Evolutionary conservation across 768 basidiomycete species (phyloP).

Genomic region (Collybiopsis luxurians): DNA sequence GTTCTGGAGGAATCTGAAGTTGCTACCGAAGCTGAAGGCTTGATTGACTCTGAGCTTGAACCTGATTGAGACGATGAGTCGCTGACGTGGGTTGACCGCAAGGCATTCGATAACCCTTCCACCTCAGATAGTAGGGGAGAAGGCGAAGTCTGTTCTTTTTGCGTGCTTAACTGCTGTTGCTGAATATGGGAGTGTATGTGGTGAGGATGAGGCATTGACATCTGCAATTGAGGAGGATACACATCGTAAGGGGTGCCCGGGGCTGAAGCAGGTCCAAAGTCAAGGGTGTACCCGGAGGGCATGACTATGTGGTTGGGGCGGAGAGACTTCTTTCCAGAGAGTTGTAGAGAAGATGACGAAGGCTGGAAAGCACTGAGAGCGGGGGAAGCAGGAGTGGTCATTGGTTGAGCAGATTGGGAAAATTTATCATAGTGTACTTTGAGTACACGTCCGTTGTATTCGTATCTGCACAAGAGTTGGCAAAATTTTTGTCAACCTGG

Average conservation of each 20-base stretch:
- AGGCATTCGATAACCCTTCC: slow-evolving; percentile 3
- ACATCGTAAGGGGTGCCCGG: slow-evolving; percentile 35
- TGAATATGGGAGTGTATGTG: slow-evolving; percentile 12
- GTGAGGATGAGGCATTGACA: slow-evolving; percentile 14
- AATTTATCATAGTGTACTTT: slow-evolving; percentile 94
- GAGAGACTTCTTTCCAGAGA: not conserved
- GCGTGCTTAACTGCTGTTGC: not conserved
- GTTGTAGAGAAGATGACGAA: slow-evolving; percentile 2
- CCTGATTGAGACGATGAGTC: slow-evolving; percentile 11
- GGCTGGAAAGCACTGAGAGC: slow-evolving; percentile 9
- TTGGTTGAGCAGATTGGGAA: slow-evolving; percentile 32
- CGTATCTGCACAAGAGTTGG: slow-evolving; percentile 63
- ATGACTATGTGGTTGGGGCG: slow-evolving; percentile 29
- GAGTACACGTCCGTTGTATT: slow-evolving; percentile 81
- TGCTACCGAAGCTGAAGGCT: slow-evolving; percentile 2
- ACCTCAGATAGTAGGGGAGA: slow-evolving; percentile 4
- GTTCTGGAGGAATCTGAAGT: slow-evolving; percentile 5
- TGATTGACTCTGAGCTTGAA: slow-evolving; percentile 10
- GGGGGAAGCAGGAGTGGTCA: slow-evolving; percentile 22
- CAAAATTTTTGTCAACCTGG: slow-evolving; percentile 2
- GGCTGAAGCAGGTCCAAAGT: slow-evolving; percentile 37
- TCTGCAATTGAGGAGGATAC: slow-evolving; percentile 17
- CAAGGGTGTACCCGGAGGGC: slow-evolving; percentile 32
- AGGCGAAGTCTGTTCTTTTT: slow-evolving; percentile 2
- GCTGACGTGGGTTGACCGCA: slow-evolving; percentile 4